Base-by-base conservation (phyloP, 2,329 filamentous ascomycete species). In the Elsinoe batatas region DNA sequence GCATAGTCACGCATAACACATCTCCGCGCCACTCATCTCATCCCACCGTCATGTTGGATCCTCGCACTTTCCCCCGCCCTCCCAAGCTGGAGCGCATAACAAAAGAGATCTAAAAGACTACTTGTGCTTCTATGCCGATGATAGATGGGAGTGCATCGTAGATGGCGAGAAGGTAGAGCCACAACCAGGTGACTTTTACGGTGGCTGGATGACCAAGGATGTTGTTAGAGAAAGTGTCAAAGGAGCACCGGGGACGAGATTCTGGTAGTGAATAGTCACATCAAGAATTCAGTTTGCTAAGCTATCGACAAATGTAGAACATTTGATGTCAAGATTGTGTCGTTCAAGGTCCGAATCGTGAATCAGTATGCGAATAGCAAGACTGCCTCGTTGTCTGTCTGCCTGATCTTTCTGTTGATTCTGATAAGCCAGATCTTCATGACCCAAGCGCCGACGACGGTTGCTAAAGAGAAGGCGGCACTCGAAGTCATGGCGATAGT, bases 151-250 rank as follows among this genome's bases (percentile, higher is more conserved):
- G 57, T 84, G 80, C 62, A 80, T 73, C 65, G 80, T 82, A 3
- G 79, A 83, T 64, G 79, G 79, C 8, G 80, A 83, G 65, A 73
- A 73, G 62, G 81, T 82, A 17, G 71, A 77, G 65, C 70, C 79
- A 37, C 79, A 83, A 68, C 79, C 78, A 13, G 79, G 79, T 6
- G 80, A 83, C 61, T 83, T 82, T 60, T 83, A 83, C 66, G 81
- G 81, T 20, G 81, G 81, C 2, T 84, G 81, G 80, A 77, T 80
- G 58, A 83, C 79, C 49, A 76, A 74, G 58, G 80, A 84, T 57
- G 74, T 83, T 58, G 76, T 78, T 60, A 77, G 79, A 30, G 73
- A 64, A 33, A 69, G 60, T 49, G 68, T 76, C 30, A 77, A 77
- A 58, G 75, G 75, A 6, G 73, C 69, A 10, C 69, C 72, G 12